Evolutionary conservation across 306 rosid genomes (phyloP).

Genomic region (Morella rubra): DNA sequence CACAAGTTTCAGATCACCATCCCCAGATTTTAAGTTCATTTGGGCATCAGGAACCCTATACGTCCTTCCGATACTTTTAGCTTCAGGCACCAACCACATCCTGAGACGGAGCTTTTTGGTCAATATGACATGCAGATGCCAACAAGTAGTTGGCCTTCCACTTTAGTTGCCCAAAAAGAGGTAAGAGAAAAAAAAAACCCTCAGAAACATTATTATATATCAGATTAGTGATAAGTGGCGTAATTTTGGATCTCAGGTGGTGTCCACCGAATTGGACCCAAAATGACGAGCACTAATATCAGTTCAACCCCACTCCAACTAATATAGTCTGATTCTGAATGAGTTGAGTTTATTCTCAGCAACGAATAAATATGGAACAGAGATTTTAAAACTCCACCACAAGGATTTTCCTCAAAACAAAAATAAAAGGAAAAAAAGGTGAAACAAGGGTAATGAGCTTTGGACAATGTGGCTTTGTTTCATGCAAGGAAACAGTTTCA

Average conservation of each 20-base stretch:
- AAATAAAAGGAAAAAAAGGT: not conserved
- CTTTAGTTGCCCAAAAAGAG: slow-evolving; percentile 2
- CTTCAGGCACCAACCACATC: slow-evolving; percentile 64
- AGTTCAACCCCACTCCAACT: not conserved
- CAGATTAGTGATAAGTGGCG: not conserved
- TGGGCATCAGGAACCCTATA: slow-evolving; percentile 38
- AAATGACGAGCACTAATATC: not conserved
- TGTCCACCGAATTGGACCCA: not conserved
- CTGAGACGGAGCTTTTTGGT: slow-evolving; percentile 42
- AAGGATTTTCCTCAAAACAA: not conserved
- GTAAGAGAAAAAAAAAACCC: not conserved
- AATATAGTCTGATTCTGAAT: not conserved
- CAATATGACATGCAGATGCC: slow-evolving; percentile 15
- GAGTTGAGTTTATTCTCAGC: not conserved
- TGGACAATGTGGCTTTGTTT: slow-evolving; percentile 2
- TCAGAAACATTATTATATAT: slow-evolving; percentile 2
- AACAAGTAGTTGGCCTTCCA: too few species aligned
- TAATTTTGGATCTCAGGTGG: not conserved
- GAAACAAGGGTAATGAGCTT: not conserved
- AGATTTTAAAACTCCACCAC: not conserved
- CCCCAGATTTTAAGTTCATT: slow-evolving; percentile 37
- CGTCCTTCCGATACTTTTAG: slow-evolving; percentile 44
- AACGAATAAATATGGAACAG: not conserved
- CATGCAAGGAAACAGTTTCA: not conserved
- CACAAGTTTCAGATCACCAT: slow-evolving; percentile 57